Evolutionary conservation across 129 eudicot species (phyloP).

Genomic region (Artemisia argyi): DNA sequence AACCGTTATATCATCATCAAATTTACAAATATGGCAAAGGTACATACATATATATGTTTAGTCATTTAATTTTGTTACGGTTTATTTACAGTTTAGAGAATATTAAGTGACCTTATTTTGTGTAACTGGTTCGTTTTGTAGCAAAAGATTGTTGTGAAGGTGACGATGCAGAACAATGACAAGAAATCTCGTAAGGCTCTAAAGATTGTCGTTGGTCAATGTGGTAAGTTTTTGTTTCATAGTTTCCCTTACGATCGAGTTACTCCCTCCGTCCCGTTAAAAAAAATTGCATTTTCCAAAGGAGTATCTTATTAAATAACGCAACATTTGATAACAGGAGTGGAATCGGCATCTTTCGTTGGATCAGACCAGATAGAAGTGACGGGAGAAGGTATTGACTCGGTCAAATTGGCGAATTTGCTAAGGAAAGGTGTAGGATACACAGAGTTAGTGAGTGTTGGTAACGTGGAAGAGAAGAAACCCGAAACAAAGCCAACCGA

Average conservation of each 20-base stretch:
- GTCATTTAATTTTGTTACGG: too few species aligned
- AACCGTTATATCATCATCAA: too few species aligned
- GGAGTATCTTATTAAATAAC: too few species aligned
- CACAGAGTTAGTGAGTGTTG: conserved; percentile 26
- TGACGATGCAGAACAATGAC: conserved; percentile 8
- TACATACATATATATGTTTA: too few species aligned
- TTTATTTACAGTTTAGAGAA: too few species aligned
- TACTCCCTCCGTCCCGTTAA: too few species aligned
- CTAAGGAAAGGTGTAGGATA: conserved; percentile 30
- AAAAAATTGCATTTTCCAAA: too few species aligned
- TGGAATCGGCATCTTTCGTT: conserved; percentile 30
- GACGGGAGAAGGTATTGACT: conserved; percentile 34
- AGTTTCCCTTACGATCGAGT: background rate
- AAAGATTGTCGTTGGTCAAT: conserved; percentile 29
- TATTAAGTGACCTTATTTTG: too few species aligned
- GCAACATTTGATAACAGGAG: conserved; percentile 21
- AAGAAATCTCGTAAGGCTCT: conserved; percentile 33
- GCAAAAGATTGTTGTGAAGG: conserved; percentile 47
- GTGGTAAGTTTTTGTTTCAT: conserved; percentile 14
- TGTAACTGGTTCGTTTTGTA: conserved; percentile 6
- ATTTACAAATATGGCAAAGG: too few species aligned
- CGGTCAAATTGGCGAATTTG: conserved; percentile 27
- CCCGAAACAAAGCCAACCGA: background rate
- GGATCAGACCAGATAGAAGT: conserved; percentile 37
- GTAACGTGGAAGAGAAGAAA: too few species aligned